Conservation (phyloP, 148 eudicot genomes). For the Amaranthus hypochondriacus region DNA sequence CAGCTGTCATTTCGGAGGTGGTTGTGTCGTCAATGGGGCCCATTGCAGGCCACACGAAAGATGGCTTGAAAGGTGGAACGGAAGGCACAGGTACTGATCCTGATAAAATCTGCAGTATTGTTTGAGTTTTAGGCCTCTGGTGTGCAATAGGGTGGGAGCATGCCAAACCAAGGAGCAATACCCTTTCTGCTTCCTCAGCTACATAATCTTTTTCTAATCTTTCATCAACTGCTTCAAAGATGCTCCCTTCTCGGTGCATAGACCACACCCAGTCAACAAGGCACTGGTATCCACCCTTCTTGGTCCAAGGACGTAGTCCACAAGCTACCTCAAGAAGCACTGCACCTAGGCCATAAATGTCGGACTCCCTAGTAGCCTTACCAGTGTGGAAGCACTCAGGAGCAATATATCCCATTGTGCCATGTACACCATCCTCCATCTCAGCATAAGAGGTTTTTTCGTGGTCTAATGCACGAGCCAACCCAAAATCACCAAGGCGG, state of each 20-base stretch:
- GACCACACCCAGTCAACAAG: conserved; percentile 85
- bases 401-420: conserved; percentile 85
- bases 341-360: conserved; percentile 70
- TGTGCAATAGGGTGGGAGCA: conserved; percentile 66
- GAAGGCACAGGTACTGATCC: conserved; percentile 45
- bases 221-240: conserved; percentile 53
- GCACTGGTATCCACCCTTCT: conserved; percentile 37
- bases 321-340: conserved; percentile 61
- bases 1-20: conserved; percentile 24
- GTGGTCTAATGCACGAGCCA: conserved; percentile 75
- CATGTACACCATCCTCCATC: conserved; percentile 50
- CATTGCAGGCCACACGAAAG: conserved; percentile 68
- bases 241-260: conserved; percentile 50
- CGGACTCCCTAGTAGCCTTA: conserved; percentile 66
- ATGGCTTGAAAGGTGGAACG: conserved; percentile 67
- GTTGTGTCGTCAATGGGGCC: conserved; percentile 34
- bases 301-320: conserved; percentile 57
- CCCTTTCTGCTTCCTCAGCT: conserved; percentile 51
- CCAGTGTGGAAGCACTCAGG: conserved; percentile 86
- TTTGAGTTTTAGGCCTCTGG: conserved; percentile 56
- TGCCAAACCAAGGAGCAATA: conserved; percentile 60
- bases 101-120: conserved; percentile 49
- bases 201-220: conserved; percentile 42
- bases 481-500: conserved; percentile 79
- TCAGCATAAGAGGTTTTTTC: conserved; percentile 64